Conservation (phyloP, 306 rosid genomes). For the Geum urbanum region DNA sequence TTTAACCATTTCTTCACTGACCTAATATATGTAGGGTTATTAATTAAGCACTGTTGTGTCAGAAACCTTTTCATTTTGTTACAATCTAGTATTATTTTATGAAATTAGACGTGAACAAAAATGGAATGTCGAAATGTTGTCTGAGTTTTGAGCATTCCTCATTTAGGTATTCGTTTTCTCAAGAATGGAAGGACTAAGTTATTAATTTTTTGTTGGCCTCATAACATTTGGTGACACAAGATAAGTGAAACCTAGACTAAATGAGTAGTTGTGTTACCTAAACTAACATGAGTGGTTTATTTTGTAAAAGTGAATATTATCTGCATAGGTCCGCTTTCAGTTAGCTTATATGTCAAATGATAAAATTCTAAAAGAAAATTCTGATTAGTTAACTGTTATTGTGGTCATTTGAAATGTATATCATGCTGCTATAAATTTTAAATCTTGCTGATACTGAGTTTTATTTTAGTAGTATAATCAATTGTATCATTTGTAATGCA, state of each 20-base stretch:
- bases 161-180: not conserved
- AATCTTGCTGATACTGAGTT: not conserved
- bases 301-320: not conserved
- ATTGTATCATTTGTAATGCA: not conserved
- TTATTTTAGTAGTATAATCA: conserved; percentile 5
- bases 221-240: not conserved
- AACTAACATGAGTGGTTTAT: not conserved
- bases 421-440: not conserved
- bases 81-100: not conserved
- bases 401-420: not conserved
- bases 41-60: not conserved
- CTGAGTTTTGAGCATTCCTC: not conserved
- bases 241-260: too few species aligned
- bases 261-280: too few species aligned
- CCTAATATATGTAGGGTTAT: not conserved
- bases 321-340: not conserved
- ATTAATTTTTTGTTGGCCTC: not conserved
- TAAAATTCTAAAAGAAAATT: not conserved
- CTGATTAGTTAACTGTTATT: not conserved
- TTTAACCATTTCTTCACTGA: not conserved
- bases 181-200: not conserved
- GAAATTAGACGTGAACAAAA: not conserved
- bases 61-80: not conserved
- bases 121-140: not conserved
- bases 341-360: conserved; percentile 7